These are phyloP conservation scores for Thielaviopsis musarum DNA, from an alignment of 2,329 filamentous ascomycete species.

Conservation along the genomic window DNA sequence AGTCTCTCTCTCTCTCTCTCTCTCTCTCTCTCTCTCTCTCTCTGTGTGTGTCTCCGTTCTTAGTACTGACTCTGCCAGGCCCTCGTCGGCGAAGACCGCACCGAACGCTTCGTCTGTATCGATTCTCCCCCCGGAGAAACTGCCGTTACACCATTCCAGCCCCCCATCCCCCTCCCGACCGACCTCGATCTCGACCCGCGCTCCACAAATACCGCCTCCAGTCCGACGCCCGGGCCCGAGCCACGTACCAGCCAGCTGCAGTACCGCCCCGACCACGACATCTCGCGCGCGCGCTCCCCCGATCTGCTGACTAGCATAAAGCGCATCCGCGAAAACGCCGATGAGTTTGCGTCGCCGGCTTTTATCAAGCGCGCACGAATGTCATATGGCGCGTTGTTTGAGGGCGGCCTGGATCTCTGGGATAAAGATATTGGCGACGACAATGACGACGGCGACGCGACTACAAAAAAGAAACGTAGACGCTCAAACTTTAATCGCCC, in stretches of 20 bases:
- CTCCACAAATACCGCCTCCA: slow-evolving; percentile 11
- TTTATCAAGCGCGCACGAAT: slow-evolving; percentile 57
- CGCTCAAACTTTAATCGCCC: slow-evolving; percentile 29
- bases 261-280: not conserved
- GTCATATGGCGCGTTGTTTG: slow-evolving; percentile 51
- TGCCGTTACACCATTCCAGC: slow-evolving; percentile 14
- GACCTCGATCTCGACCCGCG: slow-evolving; percentile 1
- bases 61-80: slow-evolving; percentile 1
- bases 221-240: slow-evolving; percentile 4
- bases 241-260: slow-evolving; percentile 3
- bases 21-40: not conserved
- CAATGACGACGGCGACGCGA: slow-evolving; percentile 20
- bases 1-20: not conserved
- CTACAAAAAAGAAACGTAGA: slow-evolving; percentile 29
- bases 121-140: slow-evolving; percentile 20
- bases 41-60: not conserved
- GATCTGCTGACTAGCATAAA: not conserved
- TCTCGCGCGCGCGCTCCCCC: not conserved
- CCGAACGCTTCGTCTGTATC: slow-evolving; percentile 33
- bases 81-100: slow-evolving; percentile 4
- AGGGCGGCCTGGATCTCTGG: slow-evolving; percentile 49
- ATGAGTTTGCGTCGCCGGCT: slow-evolving; percentile 59
- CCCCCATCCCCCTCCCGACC: slow-evolving; percentile 4
- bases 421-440: slow-evolving; percentile 36
- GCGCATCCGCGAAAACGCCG: slow-evolving; percentile 20